These are phyloP conservation scores for Daldinia caldariorum DNA, from an alignment of 495 filamentous ascomycete species.

Conservation along the genomic window DNA sequence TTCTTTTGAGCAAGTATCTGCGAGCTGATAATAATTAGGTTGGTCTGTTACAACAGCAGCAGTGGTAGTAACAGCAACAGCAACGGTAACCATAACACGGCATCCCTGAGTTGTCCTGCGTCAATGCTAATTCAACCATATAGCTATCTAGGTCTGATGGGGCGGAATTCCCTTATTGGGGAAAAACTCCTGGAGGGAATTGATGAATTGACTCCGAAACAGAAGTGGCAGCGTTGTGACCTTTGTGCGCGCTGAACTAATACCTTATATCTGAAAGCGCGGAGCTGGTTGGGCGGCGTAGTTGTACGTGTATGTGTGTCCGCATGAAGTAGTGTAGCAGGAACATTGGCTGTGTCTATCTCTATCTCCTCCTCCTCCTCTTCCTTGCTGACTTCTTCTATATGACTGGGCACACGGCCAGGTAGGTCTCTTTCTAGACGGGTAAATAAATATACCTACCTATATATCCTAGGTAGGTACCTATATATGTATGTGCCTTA, in stretches of 20 bases:
- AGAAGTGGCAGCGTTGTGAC: slow-evolving; percentile 1
- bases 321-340: slow-evolving; percentile 36
- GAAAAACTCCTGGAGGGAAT: slow-evolving; percentile 8
- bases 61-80: no score
- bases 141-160: no score
- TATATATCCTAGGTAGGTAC: no score
- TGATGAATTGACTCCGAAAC: slow-evolving; percentile 9
- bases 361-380: no score
- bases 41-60: neutral
- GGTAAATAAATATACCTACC: slow-evolving; percentile 18
- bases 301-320: neutral
- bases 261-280: neutral
- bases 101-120: neutral
- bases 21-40: slow-evolving; percentile 15
- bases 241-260: slow-evolving; percentile 7
- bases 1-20: slow-evolving; percentile 23
- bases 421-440: slow-evolving; percentile 11
- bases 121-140: no score
- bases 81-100: neutral
- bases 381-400: no score
- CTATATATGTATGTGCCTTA: no score
- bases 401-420: no score
- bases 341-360: no score
- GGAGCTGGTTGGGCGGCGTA: slow-evolving; percentile 1
- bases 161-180: no score